phyloP scores from a whole-genome alignment of 768 basidiomycete genomes.

The Chiua virens region DNA sequence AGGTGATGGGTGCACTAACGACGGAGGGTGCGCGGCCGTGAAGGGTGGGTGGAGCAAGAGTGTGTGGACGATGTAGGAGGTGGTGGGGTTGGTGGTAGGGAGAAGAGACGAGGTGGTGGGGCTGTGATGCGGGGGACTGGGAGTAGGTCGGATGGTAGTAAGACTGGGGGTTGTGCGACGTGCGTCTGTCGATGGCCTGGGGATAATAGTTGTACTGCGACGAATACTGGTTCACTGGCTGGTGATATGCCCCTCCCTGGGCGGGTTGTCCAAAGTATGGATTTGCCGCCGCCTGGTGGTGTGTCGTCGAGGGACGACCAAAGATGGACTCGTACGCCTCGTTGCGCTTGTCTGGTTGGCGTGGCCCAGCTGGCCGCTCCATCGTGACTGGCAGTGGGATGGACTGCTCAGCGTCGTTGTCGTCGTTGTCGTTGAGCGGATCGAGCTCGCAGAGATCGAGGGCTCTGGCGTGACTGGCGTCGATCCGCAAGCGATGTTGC shows the following conservation, averaged over 20 bases:
- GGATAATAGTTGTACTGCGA: conserved; percentile 43
- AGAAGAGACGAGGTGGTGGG: conserved; percentile 13
- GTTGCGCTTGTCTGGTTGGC: conserved; percentile 67
- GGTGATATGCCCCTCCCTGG: conserved; percentile 19
- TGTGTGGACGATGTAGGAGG: conserved; percentile 22
- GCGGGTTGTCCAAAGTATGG: conserved; percentile 18
- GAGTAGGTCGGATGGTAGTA: conserved; percentile 31
- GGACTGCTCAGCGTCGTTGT: conserved; percentile 3
- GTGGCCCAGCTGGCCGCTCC: conserved; percentile 62
- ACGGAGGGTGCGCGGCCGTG: conserved; percentile 52
- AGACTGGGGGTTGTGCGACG: conserved; percentile 41
- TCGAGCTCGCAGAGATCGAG: conserved; percentile 8
- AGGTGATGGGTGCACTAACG: conserved; percentile 40
- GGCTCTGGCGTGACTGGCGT: background rate
- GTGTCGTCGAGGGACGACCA: conserved; percentile 64
- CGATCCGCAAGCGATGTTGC: conserved; percentile 4
- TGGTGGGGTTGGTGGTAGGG: conserved; percentile 18
- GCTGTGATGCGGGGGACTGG: conserved; percentile 34
- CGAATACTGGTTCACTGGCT: conserved; percentile 29
- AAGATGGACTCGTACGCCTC: conserved; percentile 88
- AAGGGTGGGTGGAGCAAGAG: conserved; percentile 41
- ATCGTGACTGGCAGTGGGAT: conserved; percentile 28
- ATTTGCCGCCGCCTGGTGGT: conserved; percentile 39
- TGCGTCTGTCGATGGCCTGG: conserved; percentile 44
- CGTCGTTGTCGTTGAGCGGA: conserved; percentile 1